Percentiles rank a stretch among this genome's conserved stretches.
Evolutionary conservation across 2,329 filamentous ascomycete genomes (phyloP).

Genomic region (Didymellaceae sp.): DNA sequence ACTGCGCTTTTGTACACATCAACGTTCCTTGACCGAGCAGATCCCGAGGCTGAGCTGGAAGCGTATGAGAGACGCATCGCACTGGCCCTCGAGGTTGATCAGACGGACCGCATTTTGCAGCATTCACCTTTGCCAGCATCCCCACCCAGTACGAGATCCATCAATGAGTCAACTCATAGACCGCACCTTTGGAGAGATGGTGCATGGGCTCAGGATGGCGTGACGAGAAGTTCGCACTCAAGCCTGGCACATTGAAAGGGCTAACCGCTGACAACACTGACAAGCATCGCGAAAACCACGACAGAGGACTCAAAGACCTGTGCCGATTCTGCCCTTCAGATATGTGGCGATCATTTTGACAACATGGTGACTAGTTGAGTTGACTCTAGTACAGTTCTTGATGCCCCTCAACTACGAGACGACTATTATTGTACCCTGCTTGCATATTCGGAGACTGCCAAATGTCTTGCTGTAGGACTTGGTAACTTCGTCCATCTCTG

Average conservation of each 20-base stretch:
- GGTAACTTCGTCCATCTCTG: conserved; percentile 83
- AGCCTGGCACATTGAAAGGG: conserved; percentile 19
- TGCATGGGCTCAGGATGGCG: conserved; percentile 49
- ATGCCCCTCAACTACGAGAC: conserved; percentile 86
- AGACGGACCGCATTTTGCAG: conserved; percentile 68
- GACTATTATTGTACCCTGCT: conserved; percentile 95
- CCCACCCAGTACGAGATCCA: conserved; percentile 9
- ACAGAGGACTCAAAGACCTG: conserved; percentile 43
- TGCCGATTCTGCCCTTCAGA: conserved; percentile 81
- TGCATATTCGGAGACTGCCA: conserved; percentile 77
- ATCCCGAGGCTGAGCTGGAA: conserved; percentile 66
- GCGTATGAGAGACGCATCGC: conserved; percentile 78
- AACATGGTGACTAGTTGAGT: conserved; percentile 8
- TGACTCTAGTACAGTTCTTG: conserved; percentile 70
- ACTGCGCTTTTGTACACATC: conserved; percentile 71
- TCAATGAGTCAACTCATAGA: conserved; percentile 9
- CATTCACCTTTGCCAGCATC: conserved; percentile 24
- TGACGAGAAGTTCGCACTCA: conserved; percentile 41
- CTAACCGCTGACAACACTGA: conserved; percentile 14
- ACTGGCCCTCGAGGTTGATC: conserved; percentile 80
- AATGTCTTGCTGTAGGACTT: conserved; percentile 83
- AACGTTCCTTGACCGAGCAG: conserved; percentile 59
- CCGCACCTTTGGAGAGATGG: conserved; percentile 50
- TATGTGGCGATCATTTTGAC: conserved; percentile 51
- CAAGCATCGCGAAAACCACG: conserved; percentile 37